Evolutionary conservation across 73 alveolate species (phyloP).

Genomic region (Tetrahymena borealis): DNA sequence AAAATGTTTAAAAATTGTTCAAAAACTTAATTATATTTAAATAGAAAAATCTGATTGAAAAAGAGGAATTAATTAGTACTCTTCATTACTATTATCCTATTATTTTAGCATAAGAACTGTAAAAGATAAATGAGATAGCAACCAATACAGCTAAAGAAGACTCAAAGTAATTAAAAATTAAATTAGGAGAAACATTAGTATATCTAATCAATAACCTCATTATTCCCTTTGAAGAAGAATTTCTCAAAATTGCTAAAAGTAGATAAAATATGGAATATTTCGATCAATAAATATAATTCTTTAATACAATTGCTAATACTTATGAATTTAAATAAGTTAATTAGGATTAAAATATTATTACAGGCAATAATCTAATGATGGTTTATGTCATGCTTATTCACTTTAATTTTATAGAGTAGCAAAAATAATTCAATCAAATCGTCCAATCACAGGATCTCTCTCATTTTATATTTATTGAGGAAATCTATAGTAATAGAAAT

Average conservation of each 20-base stretch:
- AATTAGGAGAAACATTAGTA: background rate
- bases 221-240: background rate
- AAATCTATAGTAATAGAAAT: background rate
- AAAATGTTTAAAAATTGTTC: background rate
- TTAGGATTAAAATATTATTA: background rate
- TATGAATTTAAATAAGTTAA: background rate
- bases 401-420: background rate
- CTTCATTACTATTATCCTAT: background rate
- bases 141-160: background rate
- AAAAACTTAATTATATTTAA: background rate
- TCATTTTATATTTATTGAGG: background rate
- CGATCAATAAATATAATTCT: background rate
- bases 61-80: background rate
- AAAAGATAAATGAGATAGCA: background rate
- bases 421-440: background rate
- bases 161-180: background rate
- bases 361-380: background rate
- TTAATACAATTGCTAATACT: background rate
- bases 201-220: background rate
- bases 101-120: background rate
- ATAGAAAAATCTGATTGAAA: background rate
- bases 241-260: background rate
- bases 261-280: background rate
- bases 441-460: background rate
- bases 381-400: background rate